Evolutionary conservation across 2,329 filamentous ascomycete species (phyloP), one percentile per base, ranked within the genome.

Genomic region (Pyrenochaeta sp.): DNA sequence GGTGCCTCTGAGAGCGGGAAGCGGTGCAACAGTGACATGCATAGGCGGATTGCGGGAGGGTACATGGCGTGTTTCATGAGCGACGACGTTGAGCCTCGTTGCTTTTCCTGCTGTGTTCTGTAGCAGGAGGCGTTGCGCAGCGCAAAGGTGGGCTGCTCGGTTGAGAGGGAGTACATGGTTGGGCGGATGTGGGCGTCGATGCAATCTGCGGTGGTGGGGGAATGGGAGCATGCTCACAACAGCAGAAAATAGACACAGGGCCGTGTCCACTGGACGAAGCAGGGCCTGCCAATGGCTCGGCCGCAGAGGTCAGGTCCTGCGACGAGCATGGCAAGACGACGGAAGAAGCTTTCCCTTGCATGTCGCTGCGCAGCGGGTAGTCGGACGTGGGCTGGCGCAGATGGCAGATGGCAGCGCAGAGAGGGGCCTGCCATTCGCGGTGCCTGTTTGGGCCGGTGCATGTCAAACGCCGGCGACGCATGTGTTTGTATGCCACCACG

Each of bases 41-140:
- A 48, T 51, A 36, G 36, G 50, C 23, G 48, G 43, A 39, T 31
- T 44, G 57, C 46, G 58, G 49, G 53, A 45, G 53, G 45, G 35
- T 59, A 56, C 58, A 60, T 62, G 57, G 65, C 58, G 58, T 50
- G 65, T 67, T 68, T 64, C 63, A 67, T 41, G n/a, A 41, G 36
- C 23, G 37, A 33, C 20, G 45, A 51, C 51, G 53, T 51, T 54
- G 49, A 48, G 15, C 49, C 9, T 41, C 44, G 58, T 51, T 56
- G 45, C 54, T 54, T 55, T 56, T 58, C 37, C 49, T 55, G 60
- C 32, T 51, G 59, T 63, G 58, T 49, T 50, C 56, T 64, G 57
- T 51, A 51, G 57, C 48, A 46, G 46, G 30, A 43, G 49, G 48
- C 27, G 54, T 56, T 57, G 60, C 58, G 57, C 60, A 32, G 58